phyloP scores from a whole-genome alignment of 306 rosid genomes.

The Fragaria vesca region DNA sequence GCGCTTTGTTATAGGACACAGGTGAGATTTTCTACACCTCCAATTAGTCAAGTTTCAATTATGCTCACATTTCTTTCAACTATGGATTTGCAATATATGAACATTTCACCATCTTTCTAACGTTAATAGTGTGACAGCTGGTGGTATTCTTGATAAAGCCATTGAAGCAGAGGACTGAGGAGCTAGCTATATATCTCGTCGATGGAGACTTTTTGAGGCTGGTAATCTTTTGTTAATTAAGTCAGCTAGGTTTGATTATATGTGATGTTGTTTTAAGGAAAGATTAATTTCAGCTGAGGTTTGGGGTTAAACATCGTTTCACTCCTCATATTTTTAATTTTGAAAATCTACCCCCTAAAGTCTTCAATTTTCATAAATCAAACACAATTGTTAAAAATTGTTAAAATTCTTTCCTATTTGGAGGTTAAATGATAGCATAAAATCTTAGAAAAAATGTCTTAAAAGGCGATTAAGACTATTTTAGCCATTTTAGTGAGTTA shows the following conservation, averaged over 20 bases:
- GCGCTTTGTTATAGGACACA: conserved; percentile 73
- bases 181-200: conserved; percentile 9
- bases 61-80: not conserved
- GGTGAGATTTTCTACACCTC: conserved; percentile 44
- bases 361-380: no score
- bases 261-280: not conserved
- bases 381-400: no score
- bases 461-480: no score
- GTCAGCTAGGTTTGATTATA: not conserved
- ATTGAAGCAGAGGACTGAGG: conserved; percentile 66
- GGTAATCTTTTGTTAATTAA: conserved; percentile 43
- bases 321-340: no score
- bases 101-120: conserved; percentile 3
- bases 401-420: no score
- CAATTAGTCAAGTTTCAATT: not conserved
- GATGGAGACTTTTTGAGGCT: conserved; percentile 80
- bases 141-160: conserved; percentile 81
- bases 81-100: not conserved
- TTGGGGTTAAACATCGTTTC: no score
- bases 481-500: no score
- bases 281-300: no score
- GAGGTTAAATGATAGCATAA: no score
- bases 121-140: conserved; percentile 56
- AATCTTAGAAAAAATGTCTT: no score
- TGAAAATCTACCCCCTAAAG: no score